These are phyloP conservation scores for Symmetrospora coprosmae DNA, from an alignment of 768 basidiomycete genomes.

Conservation along the genomic window DNA sequence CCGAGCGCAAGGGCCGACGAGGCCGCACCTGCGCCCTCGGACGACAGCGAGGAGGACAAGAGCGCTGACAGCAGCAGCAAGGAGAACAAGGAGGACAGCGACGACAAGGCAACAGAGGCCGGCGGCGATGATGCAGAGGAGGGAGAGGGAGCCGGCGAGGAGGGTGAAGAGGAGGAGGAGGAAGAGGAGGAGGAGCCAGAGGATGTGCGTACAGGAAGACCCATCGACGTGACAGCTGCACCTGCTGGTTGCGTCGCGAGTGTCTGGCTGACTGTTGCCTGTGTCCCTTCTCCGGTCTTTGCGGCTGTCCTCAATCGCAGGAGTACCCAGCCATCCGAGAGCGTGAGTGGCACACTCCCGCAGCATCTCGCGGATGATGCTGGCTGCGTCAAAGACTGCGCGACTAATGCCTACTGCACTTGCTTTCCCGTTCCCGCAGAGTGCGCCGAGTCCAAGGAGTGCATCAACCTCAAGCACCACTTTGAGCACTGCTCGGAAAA, in stretches of 20 bases:
- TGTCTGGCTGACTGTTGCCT: no score
- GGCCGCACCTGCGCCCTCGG: neutral
- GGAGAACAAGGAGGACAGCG: neutral
- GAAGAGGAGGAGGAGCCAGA: conserved; percentile 21
- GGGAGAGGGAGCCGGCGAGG: neutral
- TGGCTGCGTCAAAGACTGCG: no score
- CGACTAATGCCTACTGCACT: no score
- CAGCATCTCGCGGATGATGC: neutral
- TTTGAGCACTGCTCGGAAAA: conserved; percentile 32
- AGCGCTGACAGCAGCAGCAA: neutral
- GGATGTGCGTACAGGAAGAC: conserved; percentile 19
- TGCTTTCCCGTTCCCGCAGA: conserved; percentile 4
- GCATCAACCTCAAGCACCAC: conserved; percentile 32
- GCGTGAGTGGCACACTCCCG: neutral
- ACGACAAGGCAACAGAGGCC: neutral
- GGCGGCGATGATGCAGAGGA: neutral
- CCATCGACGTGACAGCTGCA: no score
- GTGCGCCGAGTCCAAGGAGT: conserved; percentile 31
- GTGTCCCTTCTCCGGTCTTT: no score
- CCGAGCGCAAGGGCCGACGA: conserved; percentile 14
- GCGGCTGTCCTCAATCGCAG: neutral
- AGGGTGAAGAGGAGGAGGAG: conserved; percentile 11
- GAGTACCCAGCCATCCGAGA: conserved; percentile 18
- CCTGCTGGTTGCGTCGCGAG: no score
- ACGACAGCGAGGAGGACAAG: conserved; percentile 4